Conservation (phyloP, 345 rosid species). For the Leavenworthia alabamica region DNA sequence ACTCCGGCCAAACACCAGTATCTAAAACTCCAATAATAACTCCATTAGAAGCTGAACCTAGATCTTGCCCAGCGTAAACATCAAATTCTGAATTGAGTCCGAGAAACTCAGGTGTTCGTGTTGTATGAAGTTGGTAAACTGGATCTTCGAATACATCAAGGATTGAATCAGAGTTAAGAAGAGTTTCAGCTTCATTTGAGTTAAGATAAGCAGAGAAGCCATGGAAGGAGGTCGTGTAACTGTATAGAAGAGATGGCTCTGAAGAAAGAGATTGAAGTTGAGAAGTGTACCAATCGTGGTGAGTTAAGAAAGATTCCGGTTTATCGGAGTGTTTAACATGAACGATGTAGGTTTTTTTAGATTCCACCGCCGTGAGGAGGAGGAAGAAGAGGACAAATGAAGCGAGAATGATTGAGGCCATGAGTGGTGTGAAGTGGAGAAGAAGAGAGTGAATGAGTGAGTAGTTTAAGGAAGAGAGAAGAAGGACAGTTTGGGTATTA, state of each 20-base stretch:
- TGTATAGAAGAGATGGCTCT: constrained; percentile 46
- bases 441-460: constrained; percentile 11
- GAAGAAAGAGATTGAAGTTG: constrained; percentile 51
- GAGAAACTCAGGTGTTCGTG: constrained; percentile 70
- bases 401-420: constrained; percentile 25
- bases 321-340: constrained; percentile 57
- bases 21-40: constrained; percentile 80
- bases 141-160: constrained; percentile 68
- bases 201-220: constrained; percentile 74
- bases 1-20: constrained; percentile 91
- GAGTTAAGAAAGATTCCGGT: constrained; percentile 47
- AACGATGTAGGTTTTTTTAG: constrained; percentile 61
- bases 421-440: constrained; percentile 11
- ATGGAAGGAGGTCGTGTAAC: constrained; percentile 51
- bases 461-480: background rate
- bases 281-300: constrained; percentile 65
- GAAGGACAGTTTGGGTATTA: background rate
- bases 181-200: constrained; percentile 43
- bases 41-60: constrained; percentile 37
- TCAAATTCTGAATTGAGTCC: constrained; percentile 52
- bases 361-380: background rate
- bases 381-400: constrained; percentile 16
- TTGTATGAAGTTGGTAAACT: constrained; percentile 69
- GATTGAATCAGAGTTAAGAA: constrained; percentile 42
- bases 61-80: constrained; percentile 26